Conservation (phyloP, 495 filamentous ascomycete species). For the Terfezia claveryi region DNA sequence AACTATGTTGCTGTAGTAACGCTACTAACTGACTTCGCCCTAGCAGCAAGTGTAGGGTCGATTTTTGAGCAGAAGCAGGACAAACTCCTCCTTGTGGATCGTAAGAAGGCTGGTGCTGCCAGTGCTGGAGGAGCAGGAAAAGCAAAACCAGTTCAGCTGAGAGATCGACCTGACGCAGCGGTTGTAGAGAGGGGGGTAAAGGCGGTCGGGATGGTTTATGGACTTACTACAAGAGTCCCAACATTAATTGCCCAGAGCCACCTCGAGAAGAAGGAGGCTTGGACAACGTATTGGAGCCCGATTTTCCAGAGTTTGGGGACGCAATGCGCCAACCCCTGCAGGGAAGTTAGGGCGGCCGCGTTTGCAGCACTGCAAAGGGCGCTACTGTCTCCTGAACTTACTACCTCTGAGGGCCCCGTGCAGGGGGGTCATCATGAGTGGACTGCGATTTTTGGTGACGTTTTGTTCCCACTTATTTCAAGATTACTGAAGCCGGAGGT, state of each 20-base stretch:
- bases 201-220: constrained; percentile 57
- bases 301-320: constrained; percentile 71
- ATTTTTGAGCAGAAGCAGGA: constrained; percentile 62
- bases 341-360: constrained; percentile 74
- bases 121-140: neutral
- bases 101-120: constrained; percentile 9
- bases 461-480: constrained; percentile 82
- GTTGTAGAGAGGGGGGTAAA: constrained; percentile 57
- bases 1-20: constrained; percentile 76
- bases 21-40: constrained; percentile 76
- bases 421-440: constrained; percentile 45
- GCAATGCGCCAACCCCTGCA: constrained; percentile 88
- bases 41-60: constrained; percentile 60
- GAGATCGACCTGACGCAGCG: constrained; percentile 37
- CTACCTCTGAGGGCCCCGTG: constrained; percentile 36
- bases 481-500: constrained; percentile 85
- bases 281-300: constrained; percentile 94
- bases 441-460: constrained; percentile 84
- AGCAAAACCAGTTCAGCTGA: neutral
- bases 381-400: constrained; percentile 60
- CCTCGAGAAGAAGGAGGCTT: constrained; percentile 74
- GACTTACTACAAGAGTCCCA: constrained; percentile 59
- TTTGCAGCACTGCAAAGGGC: constrained; percentile 71
- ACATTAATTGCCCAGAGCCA: constrained; percentile 79
- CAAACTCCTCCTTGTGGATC: constrained; percentile 27